A percentile compares a stretch with the other conserved stretches of the same genome.
Conservation (phyloP, 371 early-diverging fungal species). For the Saksenaea oblongispora region DNA sequence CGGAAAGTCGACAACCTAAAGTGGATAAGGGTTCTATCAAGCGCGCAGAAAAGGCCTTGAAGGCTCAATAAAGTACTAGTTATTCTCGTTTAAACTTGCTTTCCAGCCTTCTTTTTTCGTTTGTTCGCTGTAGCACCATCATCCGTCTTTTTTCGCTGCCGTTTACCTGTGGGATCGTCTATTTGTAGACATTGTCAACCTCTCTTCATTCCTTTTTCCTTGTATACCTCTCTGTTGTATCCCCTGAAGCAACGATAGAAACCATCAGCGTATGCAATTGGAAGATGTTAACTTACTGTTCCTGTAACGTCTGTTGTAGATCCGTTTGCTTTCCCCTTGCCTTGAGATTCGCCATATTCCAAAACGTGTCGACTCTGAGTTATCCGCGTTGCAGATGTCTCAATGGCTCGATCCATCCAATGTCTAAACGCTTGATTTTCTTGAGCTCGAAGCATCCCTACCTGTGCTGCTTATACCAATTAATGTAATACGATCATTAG, state of each 20-base stretch:
- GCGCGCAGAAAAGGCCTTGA: slow-evolving; percentile 52
- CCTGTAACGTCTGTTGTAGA: background rate
- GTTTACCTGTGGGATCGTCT: slow-evolving; percentile 17
- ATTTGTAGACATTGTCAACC: background rate
- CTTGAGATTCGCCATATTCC: slow-evolving; percentile 11
- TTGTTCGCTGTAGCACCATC: slow-evolving; percentile 9
- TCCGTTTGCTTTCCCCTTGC: slow-evolving; percentile 2
- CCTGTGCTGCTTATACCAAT: slow-evolving; percentile 7
- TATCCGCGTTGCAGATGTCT: slow-evolving; percentile 35
- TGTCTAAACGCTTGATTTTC: slow-evolving; percentile 44
- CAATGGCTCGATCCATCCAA: slow-evolving; percentile 51
- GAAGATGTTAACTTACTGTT: background rate
- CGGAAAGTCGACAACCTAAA: slow-evolving; percentile 36
- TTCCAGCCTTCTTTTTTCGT: slow-evolving; percentile 21
- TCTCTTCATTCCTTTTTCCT: background rate
- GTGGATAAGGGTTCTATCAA: slow-evolving; percentile 55
- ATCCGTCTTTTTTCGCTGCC: slow-evolving; percentile 22
- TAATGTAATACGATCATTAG: background rate
- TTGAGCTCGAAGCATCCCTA: slow-evolving; percentile 36
- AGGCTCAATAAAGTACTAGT: slow-evolving; percentile 34
- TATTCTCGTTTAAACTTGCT: slow-evolving; percentile 1
- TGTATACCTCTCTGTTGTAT: background rate
- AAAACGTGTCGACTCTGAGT: slow-evolving; percentile 30
- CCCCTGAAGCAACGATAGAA: background rate
- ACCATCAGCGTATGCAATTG: background rate